phyloP scores from a whole-genome alignment of 805 yeast species.

The Pichia thaimueangensis region DNA sequence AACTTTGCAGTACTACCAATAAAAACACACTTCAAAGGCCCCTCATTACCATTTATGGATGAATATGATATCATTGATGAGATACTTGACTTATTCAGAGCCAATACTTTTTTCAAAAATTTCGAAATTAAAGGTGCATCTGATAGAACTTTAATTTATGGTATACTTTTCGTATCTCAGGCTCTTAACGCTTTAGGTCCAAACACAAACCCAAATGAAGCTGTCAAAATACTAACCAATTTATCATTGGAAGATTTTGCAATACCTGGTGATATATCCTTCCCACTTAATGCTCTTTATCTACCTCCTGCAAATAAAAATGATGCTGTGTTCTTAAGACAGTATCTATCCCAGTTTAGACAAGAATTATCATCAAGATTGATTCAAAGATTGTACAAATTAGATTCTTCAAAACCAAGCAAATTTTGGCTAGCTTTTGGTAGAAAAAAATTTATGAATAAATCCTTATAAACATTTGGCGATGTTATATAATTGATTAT shows the following conservation, averaged over 20 bases:
- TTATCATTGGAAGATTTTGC: constrained; percentile 82
- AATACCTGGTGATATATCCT: constrained; percentile 92
- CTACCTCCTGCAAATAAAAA: constrained; percentile 65
- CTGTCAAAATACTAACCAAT: constrained; percentile 66
- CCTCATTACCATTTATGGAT: constrained; percentile 70
- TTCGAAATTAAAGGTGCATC: constrained; percentile 95
- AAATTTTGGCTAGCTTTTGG: constrained; percentile 96
- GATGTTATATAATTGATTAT: too few relatives aligned
- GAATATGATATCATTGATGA: constrained; percentile 93
- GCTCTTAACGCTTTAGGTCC: constrained; percentile 61
- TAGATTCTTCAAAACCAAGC: constrained; percentile 57
- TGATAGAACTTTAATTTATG: constrained; percentile 88
- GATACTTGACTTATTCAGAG: constrained; percentile 82
- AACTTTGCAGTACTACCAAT: constrained; percentile 83
- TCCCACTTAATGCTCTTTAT: constrained; percentile 81
- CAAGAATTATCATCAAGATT: constrained; percentile 86
- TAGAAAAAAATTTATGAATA: constrained; percentile 93
- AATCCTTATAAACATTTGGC: constrained; percentile 43
- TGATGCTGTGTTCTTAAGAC: constrained; percentile 73
- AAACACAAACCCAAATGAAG: constrained; percentile 48
- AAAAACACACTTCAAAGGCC: constrained; percentile 81
- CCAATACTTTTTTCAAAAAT: constrained; percentile 93
- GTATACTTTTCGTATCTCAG: constrained; percentile 82
- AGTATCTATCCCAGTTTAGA: constrained; percentile 86
- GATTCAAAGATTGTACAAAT: constrained; percentile 63